These are phyloP conservation scores for Gynochthodes officinalis DNA, from an alignment of 257 asterid species.

Conservation along the genomic window DNA sequence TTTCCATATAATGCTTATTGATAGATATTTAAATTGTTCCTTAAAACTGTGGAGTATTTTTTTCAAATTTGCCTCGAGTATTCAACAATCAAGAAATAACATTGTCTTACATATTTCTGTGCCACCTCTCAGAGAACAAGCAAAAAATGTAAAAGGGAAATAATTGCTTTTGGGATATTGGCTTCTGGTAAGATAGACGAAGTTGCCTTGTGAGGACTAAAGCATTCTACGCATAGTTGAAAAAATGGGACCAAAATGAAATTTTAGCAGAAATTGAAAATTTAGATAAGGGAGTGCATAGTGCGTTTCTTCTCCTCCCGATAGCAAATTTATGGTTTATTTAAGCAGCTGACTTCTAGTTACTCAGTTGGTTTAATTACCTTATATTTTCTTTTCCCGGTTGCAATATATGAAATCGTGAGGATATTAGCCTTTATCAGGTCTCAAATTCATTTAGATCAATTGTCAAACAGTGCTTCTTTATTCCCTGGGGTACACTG, in stretches of 20 bases:
- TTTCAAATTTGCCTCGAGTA: not conserved
- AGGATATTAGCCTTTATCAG: not conserved
- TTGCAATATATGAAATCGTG: not conserved
- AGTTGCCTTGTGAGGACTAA: not conserved
- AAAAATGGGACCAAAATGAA: not conserved
- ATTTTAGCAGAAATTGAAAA: not conserved
- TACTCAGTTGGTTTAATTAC: not conserved
- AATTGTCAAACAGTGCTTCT: not conserved
- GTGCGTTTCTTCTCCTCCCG: not conserved
- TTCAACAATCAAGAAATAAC: not conserved
- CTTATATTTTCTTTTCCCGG: not conserved
- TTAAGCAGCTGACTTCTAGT: not conserved
- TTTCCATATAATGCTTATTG: not conserved
- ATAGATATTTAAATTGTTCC: not conserved
- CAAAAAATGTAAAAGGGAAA: not conserved
- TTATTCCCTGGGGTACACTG: conserved; percentile 1
- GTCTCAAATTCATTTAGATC: not conserved
- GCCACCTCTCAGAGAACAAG: not conserved
- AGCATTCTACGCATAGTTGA: not conserved
- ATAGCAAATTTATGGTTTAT: not conserved
- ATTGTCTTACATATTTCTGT: not conserved
- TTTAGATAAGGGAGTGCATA: not conserved
- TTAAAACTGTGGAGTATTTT: not conserved
- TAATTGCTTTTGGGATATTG: not conserved
- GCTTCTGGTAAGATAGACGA: not conserved